Conservation (phyloP, 83 land plant species). For the Isoetes engelmannii region DNA sequence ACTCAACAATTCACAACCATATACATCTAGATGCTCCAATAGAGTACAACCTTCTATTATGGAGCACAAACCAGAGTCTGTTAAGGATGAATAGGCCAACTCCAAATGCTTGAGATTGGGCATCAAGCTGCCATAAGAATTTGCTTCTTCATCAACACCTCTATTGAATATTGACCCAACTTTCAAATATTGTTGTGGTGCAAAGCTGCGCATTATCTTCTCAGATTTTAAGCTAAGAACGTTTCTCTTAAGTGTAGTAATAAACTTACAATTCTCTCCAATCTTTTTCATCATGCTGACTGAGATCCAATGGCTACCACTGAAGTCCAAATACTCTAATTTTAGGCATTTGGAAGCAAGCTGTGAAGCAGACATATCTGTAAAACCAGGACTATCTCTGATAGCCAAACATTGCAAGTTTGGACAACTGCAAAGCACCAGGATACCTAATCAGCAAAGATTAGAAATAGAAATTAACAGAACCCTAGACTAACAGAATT, state of each 20-base stretch:
- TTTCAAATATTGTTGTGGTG: constrained; percentile 1
- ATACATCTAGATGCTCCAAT: constrained; percentile 2
- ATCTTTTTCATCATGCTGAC: constrained; percentile 1
- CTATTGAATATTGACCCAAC: neutral
- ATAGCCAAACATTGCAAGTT: neutral
- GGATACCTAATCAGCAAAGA: neutral
- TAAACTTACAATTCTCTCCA: constrained; percentile 2
- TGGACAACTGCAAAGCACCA: constrained; percentile 13
- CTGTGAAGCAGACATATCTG: constrained; percentile 5
- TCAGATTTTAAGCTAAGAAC: neutral
- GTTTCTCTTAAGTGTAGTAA: constrained; percentile 9
- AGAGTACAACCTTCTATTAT: constrained; percentile 13
- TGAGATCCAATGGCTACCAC: constrained; percentile 10
- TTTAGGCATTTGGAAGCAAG: constrained; percentile 8
- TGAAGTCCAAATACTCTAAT: constrained; percentile 7
- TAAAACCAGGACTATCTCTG: constrained; percentile 1
- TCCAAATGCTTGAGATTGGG: constrained; percentile 19
- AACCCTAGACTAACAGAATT: neutral
- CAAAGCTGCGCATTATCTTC: neutral
- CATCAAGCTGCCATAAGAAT: neutral
- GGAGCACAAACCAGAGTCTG: constrained; percentile 8
- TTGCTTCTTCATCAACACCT: constrained; percentile 14
- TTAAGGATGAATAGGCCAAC: constrained; percentile 8
- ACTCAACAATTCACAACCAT: constrained; percentile 8
- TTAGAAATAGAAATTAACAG: neutral